Evolutionary conservation across 1,139 yeast species (phyloP).

Genomic region (Maudiozyma humilis): DNA sequence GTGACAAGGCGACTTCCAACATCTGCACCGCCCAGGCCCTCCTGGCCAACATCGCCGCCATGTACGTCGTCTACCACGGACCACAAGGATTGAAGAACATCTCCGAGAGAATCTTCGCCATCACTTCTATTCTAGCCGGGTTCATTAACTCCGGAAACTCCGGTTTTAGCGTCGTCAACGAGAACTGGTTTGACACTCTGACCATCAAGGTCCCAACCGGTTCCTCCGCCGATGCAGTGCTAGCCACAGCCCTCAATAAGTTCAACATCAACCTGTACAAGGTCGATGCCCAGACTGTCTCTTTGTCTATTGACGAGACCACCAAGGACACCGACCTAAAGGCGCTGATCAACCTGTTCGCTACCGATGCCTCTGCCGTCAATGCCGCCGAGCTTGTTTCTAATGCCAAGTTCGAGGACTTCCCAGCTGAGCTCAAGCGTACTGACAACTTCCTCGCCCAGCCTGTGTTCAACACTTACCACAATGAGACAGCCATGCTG

Average conservation of each 20-base stretch:
- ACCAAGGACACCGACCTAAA: constrained; percentile 55
- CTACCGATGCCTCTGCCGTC: constrained; percentile 28
- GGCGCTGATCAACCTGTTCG: constrained; percentile 51
- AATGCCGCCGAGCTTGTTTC: constrained; percentile 8
- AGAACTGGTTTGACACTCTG: constrained; percentile 80
- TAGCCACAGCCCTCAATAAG: constrained; percentile 49
- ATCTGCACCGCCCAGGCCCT: constrained; percentile 97
- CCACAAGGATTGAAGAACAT: constrained; percentile 79
- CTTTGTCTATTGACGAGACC: constrained; percentile 82
- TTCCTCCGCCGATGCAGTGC: constrained; percentile 45
- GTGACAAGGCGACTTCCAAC: constrained; percentile 96
- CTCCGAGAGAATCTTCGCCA: constrained; percentile 69
- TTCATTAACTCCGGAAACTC: constrained; percentile 38
- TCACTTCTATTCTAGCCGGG: constrained; percentile 63
- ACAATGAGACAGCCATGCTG: constrained; percentile 89
- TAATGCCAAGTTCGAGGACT: constrained; percentile 27
- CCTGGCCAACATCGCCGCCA: constrained; percentile 89
- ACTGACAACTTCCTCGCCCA: constrained; percentile 57
- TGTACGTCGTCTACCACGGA: constrained; percentile 95
- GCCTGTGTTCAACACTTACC: constrained; percentile 78
- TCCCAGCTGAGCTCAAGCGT: constrained; percentile 52
- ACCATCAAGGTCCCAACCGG: constrained; percentile 49
- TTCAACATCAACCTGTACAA: constrained; percentile 71
- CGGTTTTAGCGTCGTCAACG: constrained; percentile 42
- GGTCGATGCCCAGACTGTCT: constrained; percentile 53